Conservation (phyloP, 1,284 basidiomycete genomes). For the Ceraceosorus guamensis region DNA sequence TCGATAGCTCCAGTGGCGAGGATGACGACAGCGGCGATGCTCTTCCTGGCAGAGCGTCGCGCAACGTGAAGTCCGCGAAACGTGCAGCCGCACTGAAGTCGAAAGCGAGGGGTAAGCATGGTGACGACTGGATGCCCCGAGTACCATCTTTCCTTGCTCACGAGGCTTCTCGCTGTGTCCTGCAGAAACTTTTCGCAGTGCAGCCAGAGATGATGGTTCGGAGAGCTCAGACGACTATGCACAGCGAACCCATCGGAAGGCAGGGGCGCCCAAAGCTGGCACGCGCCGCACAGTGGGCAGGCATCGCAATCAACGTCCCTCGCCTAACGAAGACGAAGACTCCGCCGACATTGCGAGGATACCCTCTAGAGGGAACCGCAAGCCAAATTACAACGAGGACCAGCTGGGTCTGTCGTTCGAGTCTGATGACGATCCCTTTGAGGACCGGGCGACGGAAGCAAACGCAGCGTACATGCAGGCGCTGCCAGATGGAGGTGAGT, state of each 20-base stretch:
- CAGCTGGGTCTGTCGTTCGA: constrained; percentile 29
- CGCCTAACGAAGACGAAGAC: constrained; percentile 5
- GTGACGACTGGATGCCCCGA: too few relatives aligned
- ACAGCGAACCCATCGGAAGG: constrained; percentile 28
- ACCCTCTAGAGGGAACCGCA: constrained; percentile 33
- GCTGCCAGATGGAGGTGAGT: too few relatives aligned
- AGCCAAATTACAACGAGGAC: constrained; percentile 48
- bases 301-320: constrained; percentile 1
- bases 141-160: too few relatives aligned
- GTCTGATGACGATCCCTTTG: constrained; percentile 44
- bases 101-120: too few relatives aligned
- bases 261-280: constrained; percentile 5
- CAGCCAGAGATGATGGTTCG: constrained; percentile 51
- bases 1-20: constrained; percentile 14
- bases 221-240: constrained; percentile 71
- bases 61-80: too few relatives aligned
- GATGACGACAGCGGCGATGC: constrained; percentile 8
- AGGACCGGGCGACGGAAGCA: constrained; percentile 15
- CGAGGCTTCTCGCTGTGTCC: too few relatives aligned
- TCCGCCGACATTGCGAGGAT: constrained; percentile 30
- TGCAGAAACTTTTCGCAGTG: not conserved
- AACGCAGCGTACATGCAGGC: too few relatives aligned
- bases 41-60: too few relatives aligned
- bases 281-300: constrained; percentile 53
- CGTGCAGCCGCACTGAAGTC: too few relatives aligned